phyloP scores from a whole-genome alignment of 805 yeast genomes.

The Metschnikowia cubensis region DNA sequence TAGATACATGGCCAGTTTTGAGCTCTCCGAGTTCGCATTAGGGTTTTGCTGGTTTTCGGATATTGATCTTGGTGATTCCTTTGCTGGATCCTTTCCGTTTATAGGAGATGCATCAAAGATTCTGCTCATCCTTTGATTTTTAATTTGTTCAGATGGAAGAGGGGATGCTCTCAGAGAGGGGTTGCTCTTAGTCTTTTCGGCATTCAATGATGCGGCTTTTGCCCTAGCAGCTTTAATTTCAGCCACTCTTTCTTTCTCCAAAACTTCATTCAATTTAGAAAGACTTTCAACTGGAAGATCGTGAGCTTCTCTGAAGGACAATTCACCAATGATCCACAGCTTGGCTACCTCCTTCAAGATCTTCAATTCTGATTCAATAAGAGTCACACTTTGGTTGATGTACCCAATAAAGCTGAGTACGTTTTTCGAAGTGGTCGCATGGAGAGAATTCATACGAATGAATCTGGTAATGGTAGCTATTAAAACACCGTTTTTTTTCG shows the following conservation, averaged over 20 bases:
- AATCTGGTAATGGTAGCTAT: constrained; percentile 46
- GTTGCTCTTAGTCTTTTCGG: constrained; percentile 2
- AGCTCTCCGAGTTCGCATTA: not conserved
- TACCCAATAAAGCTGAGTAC: constrained; percentile 40
- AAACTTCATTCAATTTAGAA: constrained; percentile 15
- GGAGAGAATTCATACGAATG: constrained; percentile 37
- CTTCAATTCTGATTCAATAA: constrained; percentile 26
- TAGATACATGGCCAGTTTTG: not conserved
- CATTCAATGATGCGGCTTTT: constrained; percentile 2
- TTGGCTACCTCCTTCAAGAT: constrained; percentile 36
- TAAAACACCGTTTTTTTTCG: constrained; percentile 47
- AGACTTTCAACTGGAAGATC: constrained; percentile 26
- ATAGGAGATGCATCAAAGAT: not conserved
- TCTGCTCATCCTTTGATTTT: not conserved
- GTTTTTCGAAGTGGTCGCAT: constrained; percentile 32
- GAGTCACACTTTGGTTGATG: constrained; percentile 34
- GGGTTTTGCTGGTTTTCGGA: not conserved
- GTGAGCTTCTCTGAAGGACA: constrained; percentile 38
- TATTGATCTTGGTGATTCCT: not conserved
- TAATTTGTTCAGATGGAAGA: not conserved
- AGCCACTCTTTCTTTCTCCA: constrained; percentile 8
- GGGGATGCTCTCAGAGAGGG: not conserved
- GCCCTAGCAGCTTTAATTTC: constrained; percentile 6
- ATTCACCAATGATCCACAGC: constrained; percentile 42
- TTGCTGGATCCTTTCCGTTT: not conserved